Percentiles rank a stretch among this genome's conserved stretches.
Conservation (phyloP, 2,329 filamentous ascomycete genomes). For the Scorias spongiosa region DNA sequence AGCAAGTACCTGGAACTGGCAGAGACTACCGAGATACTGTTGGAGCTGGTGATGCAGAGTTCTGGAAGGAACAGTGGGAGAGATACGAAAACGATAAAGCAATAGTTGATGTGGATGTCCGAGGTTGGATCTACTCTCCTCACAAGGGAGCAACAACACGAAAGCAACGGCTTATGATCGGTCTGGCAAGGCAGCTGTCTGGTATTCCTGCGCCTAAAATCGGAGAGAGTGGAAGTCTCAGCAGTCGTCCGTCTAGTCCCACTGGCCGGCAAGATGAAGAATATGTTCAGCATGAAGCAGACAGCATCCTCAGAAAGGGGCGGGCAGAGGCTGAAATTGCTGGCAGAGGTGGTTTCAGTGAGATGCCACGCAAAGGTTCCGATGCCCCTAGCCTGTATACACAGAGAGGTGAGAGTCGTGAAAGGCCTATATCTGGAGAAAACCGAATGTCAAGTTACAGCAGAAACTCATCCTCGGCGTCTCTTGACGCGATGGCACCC, state of each 20-base stretch:
- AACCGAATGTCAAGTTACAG: neutral
- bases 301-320: slow-evolving; percentile 58
- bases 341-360: slow-evolving; percentile 58
- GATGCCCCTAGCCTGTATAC: slow-evolving; percentile 25
- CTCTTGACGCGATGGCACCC: slow-evolving; percentile 15
- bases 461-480: slow-evolving; percentile 9
- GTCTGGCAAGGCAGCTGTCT: slow-evolving; percentile 72
- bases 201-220: slow-evolving; percentile 58
- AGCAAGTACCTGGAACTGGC: slow-evolving; percentile 25
- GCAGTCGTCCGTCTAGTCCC: slow-evolving; percentile 31
- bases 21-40: slow-evolving; percentile 28
- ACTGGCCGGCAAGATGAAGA: slow-evolving; percentile 38
- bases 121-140: slow-evolving; percentile 88
- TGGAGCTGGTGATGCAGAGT: slow-evolving; percentile 48
- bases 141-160: slow-evolving; percentile 71
- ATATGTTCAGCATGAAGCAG: slow-evolving; percentile 58
- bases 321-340: slow-evolving; percentile 57
- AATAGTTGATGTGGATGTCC: slow-evolving; percentile 82
- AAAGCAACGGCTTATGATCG: slow-evolving; percentile 74
- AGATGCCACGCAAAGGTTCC: slow-evolving; percentile 39
- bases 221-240: slow-evolving; percentile 21
- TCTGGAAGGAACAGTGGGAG: slow-evolving; percentile 67
- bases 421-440: slow-evolving; percentile 4
- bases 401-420: slow-evolving; percentile 17
- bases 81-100: slow-evolving; percentile 67